Evolutionary conservation across 1,284 basidiomycete genomes (phyloP).

Genomic region (Leccinum pachyderme): DNA sequence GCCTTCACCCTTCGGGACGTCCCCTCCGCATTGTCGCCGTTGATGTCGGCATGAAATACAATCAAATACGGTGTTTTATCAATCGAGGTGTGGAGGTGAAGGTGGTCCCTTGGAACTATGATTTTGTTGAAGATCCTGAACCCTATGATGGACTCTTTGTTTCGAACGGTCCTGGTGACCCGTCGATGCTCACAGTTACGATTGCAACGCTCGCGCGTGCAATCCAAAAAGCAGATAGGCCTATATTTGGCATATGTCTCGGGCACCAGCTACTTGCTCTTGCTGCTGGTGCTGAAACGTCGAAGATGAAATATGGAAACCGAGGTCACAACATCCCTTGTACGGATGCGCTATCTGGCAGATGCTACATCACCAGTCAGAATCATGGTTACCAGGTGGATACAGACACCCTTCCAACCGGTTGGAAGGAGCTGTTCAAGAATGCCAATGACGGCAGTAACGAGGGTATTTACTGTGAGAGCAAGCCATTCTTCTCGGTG

Average conservation of each 20-base stretch:
- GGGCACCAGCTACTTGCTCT: slow-evolving; percentile 97
- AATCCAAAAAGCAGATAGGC: slow-evolving; percentile 72
- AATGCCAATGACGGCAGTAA: slow-evolving; percentile 98
- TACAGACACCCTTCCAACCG: slow-evolving; percentile 70
- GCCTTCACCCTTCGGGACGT: slow-evolving; percentile 78
- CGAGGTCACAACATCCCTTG: slow-evolving; percentile 99
- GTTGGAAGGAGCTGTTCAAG: slow-evolving; percentile 93
- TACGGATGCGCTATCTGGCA: slow-evolving; percentile 88
- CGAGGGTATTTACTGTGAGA: slow-evolving; percentile 94
- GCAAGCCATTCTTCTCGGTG: slow-evolving; percentile 97
- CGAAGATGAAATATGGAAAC: slow-evolving; percentile 99
- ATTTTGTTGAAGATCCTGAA: slow-evolving; percentile 77
- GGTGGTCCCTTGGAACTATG: slow-evolving; percentile 97
- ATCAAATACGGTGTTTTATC: slow-evolving; percentile 97
- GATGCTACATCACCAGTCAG: slow-evolving; percentile 99
- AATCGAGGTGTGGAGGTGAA: slow-evolving; percentile 94
- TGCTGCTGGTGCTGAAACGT: slow-evolving; percentile 90
- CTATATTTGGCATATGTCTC: slow-evolving; percentile 98
- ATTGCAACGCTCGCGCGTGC: slow-evolving; percentile 72
- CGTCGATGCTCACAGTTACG: slow-evolving; percentile 79
- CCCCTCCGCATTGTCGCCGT: slow-evolving; percentile 85
- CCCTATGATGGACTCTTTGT: slow-evolving; percentile 95
- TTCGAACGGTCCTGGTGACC: slow-evolving; percentile 98
- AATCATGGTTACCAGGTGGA: slow-evolving; percentile 99
- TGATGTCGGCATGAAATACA: slow-evolving; percentile 99